Evolutionary conservation across 495 filamentous ascomycete species (phyloP), one percentile per base, ranked within the genome.

Genomic region (Penicillium flavigenum): DNA sequence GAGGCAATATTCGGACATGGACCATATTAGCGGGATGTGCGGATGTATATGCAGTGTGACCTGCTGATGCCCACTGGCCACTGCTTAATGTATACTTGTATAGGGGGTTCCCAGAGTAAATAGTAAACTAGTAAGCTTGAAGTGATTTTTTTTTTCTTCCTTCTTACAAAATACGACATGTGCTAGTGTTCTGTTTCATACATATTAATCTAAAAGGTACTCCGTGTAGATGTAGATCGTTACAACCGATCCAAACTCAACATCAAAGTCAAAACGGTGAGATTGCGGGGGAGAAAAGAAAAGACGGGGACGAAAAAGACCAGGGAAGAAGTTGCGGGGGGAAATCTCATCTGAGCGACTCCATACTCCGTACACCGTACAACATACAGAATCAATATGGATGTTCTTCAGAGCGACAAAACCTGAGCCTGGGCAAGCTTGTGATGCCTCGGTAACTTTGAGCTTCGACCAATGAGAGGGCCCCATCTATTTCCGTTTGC

Each of bases 381-480:
- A 4, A 4, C 2, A 3, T 26, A 26, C 5, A 26, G 31, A 11
- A 32, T 31, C 31, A 32, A 32, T 3, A 4, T 34, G 10, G 31
- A 11, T 34, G 10, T 12, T 34, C 10, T 4, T 5, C 16, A 41
- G 38, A 16, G 38, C 22, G 38, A 41, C 27, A 9, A 29, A 2
- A 29, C 27, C 7, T 29, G 27, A 29, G 7, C 6, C 16, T 26
- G 43, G 19, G 20, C 16, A 39, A 34, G 52, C 62, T 61, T 59
- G 62, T 64, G 62, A 64, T 64, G 54, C 62, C 62, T 58, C 55
- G 62, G 62, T 17, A 64, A 47, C 49, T 61, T 41, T 27, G 26
- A 48, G 34, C 51, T 32, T 47, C 10, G 36, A 26, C 61, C 58
- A 60, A 63, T 60, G 44, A 63, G 36, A 51, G 34, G 1, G 29